Evolutionary conservation across 2,329 filamentous ascomycete species (phyloP).

Genomic region (Xylariales sp.): DNA sequence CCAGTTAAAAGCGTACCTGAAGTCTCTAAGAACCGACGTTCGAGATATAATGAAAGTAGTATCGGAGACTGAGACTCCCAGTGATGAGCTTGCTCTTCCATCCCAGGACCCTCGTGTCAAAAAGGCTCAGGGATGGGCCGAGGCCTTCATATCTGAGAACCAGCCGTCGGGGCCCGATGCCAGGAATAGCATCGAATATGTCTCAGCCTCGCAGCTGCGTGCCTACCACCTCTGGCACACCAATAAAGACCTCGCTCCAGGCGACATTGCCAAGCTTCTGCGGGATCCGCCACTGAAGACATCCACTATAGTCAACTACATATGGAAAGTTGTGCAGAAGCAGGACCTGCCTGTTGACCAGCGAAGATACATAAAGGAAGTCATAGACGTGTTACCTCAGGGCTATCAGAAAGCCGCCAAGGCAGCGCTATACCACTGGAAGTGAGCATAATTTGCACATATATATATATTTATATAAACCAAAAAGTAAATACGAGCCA

Average conservation of each 20-base stretch:
- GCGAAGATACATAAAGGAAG: slow-evolving; percentile 37
- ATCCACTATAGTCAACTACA: slow-evolving; percentile 53
- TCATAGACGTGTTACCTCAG: slow-evolving; percentile 32
- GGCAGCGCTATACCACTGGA: background rate
- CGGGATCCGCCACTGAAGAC: slow-evolving; percentile 55
- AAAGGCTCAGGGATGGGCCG: slow-evolving; percentile 35
- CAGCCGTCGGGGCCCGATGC: slow-evolving; percentile 6
- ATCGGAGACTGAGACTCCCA: background rate
- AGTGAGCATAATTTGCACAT: too few relatives aligned
- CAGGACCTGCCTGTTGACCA: slow-evolving; percentile 48
- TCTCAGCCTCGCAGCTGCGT: slow-evolving; percentile 34
- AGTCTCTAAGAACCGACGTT: background rate
- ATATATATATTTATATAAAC: too few relatives aligned
- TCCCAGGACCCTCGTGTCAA: slow-evolving; percentile 36
- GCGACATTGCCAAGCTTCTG: slow-evolving; percentile 49
- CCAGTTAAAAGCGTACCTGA: background rate
- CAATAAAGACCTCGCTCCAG: slow-evolving; percentile 42
- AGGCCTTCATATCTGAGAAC: slow-evolving; percentile 29
- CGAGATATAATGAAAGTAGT: background rate
- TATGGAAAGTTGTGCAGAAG: slow-evolving; percentile 48
- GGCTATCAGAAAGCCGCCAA: background rate
- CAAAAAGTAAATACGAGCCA: too few relatives aligned
- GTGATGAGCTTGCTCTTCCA: background rate
- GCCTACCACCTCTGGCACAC: slow-evolving; percentile 63
- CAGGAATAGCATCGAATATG: background rate